Evolutionary conservation across 306 rosid species (phyloP), one percentile per base, ranked within the genome.

Genomic region (Canavalia ensiformis): DNA sequence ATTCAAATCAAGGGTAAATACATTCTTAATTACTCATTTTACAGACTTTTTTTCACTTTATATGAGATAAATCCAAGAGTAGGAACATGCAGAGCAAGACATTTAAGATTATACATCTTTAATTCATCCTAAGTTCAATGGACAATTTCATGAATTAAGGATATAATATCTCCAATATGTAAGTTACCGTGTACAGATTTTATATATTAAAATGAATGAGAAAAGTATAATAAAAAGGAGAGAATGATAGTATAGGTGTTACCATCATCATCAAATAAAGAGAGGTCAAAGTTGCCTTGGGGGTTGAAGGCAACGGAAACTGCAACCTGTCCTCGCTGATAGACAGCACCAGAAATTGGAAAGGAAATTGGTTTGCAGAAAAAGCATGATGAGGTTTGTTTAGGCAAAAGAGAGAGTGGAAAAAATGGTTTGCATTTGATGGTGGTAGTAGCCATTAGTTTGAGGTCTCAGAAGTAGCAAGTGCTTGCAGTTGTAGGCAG

Each of bases 241-340:
- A 67, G 55, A 71, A 28, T 46, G 28, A 37, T 1, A 29, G 8
- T 6, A 34, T 4, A 29, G 3, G 11, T 68, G 69, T 58, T 90
- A 91, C 91, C 93, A 62, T 86, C 91, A n/a, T 89, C 93, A 41
- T 88, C 94, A 58, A 80, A 88, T 39, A 90, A 54, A 72, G 99
- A 88, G 79, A 93, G 75, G 86, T 95, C 97, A 37, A 85, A 95
- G 70, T 93, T 91, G n/a, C 97, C 97, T 59, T 91, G 92, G 0
- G 98, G 97, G 64, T 95, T 89, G 90, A 91, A 95, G 29, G 97
- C 88, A 81, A 95, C 98, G 0, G 97, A 91, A 72, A 83, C 91
- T 0, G 93, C 74, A 46, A 88, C 81, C 62, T 83, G 70, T 13
- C 70, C 51, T 46, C 90, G 85, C 41, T 76, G 93, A 54, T 81